A percentile compares a stretch with the other conserved stretches of the same genome.
phyloP scores from a whole-genome alignment of 306 rosid genomes.

The Pachyrhizus erosus region DNA sequence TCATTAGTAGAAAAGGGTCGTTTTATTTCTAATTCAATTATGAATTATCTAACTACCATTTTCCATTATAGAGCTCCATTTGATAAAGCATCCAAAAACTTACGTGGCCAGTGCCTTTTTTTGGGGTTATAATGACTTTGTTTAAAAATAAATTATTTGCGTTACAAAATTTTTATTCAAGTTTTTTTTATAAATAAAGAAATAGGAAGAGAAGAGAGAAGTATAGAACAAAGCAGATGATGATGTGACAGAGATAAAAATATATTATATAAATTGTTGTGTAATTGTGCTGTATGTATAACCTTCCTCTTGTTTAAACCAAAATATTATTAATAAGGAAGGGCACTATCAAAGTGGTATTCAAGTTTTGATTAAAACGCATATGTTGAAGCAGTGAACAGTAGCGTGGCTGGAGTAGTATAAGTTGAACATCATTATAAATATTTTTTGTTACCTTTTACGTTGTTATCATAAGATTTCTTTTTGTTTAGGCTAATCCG shows the following conservation, averaged over 20 bases:
- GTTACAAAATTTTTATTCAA: too few species aligned
- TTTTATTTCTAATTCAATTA: not conserved
- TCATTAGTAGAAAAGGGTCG: not conserved
- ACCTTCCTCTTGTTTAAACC: not conserved
- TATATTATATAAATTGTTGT: not conserved
- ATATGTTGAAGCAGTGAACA: not conserved
- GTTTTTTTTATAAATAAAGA: not conserved
- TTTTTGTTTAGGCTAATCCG: not conserved
- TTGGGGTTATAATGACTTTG: not conserved
- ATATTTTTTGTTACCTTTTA: not conserved
- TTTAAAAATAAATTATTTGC: not conserved
- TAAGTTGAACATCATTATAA: not conserved
- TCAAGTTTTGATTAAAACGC: not conserved
- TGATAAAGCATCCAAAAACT: not conserved
- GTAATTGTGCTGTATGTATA: not conserved
- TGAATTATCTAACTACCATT: not conserved
- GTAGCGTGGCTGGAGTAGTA: too few species aligned
- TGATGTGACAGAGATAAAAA: not conserved
- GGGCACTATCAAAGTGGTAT: not conserved
- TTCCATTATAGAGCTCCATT: not conserved
- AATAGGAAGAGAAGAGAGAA: not conserved
- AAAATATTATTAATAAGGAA: not conserved
- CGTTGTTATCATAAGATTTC: not conserved
- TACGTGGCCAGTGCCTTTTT: not conserved
- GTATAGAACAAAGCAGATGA: not conserved